Base-by-base conservation (phyloP, 306 rosid species). In the Glycine tomentella region DNA sequence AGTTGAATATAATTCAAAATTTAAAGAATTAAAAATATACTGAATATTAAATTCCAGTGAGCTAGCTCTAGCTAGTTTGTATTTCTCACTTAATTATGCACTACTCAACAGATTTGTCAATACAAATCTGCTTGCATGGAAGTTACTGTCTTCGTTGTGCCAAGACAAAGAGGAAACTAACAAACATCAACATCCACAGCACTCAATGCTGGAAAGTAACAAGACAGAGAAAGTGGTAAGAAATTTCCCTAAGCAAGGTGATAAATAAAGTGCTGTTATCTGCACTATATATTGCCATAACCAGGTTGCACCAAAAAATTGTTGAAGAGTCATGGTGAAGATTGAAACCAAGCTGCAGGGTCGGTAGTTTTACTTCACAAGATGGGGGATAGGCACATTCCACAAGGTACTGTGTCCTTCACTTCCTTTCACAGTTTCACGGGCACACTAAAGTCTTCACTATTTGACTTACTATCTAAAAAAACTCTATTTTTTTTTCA, bases 321-420 rank as follows among this genome's bases (percentile, higher is more conserved):
- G 33, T 38, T 25, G 6, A 46, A 66, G 58, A 52, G 75, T 12
- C 76, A 49, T 15, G 9, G 46, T 14, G 36, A 64, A 68, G 80
- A 25, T 25, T 2, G 31, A 77, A 55, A 64, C 63, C 65, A 52
- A 63, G 70, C 6, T 50, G 17, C 6, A 38, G 17, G 45, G 16
- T 8, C 5, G 5, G 5, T 77, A 42, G 4, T 70, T 57, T 75
- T 57, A 20, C 69, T 76, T 67, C 69, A 77, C 56, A 63, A 3
- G 38, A 6, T 69, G 17, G 38, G n/a, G 49, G 49, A 74, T 68
- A 48, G 2, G 38, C 76, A 65, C 72, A 17, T 50, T 14, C 45
- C 50, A 25, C 31, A 72, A 78, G 83, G 72, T 78, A 66, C 67
- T 73, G 80, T 73, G 83, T 79, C 83, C 77, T 78, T 49, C 59